These are phyloP conservation scores for Phragmites australis DNA, from an alignment of 176 grass and related monocot genomes.

Conservation along the genomic window DNA sequence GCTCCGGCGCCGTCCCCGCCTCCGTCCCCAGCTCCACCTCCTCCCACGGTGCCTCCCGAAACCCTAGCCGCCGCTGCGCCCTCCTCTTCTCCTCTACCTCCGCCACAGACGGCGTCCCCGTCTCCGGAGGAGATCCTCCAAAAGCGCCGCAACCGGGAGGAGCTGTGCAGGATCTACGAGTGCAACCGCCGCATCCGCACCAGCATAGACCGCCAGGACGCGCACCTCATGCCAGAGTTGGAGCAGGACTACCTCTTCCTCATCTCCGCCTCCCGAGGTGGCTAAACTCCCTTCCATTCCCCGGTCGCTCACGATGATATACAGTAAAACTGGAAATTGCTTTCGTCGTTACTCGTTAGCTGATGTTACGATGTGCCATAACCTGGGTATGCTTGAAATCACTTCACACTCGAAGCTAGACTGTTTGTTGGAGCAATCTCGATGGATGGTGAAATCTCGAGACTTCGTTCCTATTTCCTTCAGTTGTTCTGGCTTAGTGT, in stretches of 20 bases:
- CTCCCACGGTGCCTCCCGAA: slow-evolving; percentile 24
- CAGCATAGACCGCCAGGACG: slow-evolving; percentile 59
- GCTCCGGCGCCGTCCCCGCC: slow-evolving; percentile 34
- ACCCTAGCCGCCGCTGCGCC: slow-evolving; percentile 37
- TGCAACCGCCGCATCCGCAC: slow-evolving; percentile 67
- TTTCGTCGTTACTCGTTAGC: neutral
- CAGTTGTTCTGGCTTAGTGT: neutral
- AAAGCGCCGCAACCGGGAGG: slow-evolving; percentile 70
- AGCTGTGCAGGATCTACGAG: slow-evolving; percentile 58
- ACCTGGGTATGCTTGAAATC: neutral
- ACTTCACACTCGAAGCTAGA: slow-evolving; percentile 15
- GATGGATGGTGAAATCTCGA: slow-evolving; percentile 1
- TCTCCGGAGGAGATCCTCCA: slow-evolving; percentile 53
- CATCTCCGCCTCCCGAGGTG: slow-evolving; percentile 82
- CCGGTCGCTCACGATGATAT: neutral
- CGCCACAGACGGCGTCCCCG: slow-evolving; percentile 31
- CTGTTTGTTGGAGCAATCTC: neutral
- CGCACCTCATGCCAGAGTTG: slow-evolving; percentile 65
- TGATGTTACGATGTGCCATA: slow-evolving; percentile 4
- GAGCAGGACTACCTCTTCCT: slow-evolving; percentile 86
- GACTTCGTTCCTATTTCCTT: neutral
- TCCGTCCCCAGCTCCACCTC: slow-evolving; percentile 35
- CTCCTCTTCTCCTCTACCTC: slow-evolving; percentile 33
- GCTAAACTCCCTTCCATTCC: neutral
- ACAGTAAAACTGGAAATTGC: slow-evolving; percentile 7